Evolutionary conservation across 371 early-diverging fungal species (phyloP).

Genomic region (Batkoa obscura): DNA sequence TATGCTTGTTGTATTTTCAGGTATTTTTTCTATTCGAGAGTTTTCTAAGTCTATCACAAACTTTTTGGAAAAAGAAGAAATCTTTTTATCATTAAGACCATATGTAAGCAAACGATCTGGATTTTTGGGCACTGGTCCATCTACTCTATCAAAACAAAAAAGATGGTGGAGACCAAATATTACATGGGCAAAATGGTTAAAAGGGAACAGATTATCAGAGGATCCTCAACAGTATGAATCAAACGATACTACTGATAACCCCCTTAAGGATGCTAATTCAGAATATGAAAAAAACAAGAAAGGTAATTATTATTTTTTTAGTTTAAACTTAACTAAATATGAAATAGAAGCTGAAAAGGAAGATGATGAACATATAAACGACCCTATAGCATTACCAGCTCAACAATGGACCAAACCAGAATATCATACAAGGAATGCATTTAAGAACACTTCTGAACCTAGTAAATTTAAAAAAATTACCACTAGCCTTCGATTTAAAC

Average conservation of each 20-base stretch:
- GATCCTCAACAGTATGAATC: neutral
- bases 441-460: no score
- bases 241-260: neutral
- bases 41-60: neutral
- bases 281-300: neutral
- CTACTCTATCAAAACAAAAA: neutral
- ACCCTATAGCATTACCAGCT: neutral
- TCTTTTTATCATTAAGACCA: neutral
- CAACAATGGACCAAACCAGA: slow-evolving; percentile 5
- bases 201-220: neutral
- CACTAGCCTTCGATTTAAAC: neutral
- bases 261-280: neutral
- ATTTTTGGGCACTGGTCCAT: neutral
- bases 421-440: neutral
- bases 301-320: neutral
- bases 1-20: slow-evolving; percentile 4
- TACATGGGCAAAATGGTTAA: neutral
- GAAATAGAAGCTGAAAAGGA: neutral
- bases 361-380: neutral
- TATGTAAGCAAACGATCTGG: neutral
- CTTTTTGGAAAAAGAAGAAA: neutral
- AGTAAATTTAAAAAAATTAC: no score
- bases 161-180: neutral
- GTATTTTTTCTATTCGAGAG: slow-evolving; percentile 1
- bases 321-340: neutral